These are phyloP conservation scores for Arthrobotrys sinensis DNA, from an alignment of 2,329 filamentous ascomycete species.

Conservation along the genomic window DNA sequence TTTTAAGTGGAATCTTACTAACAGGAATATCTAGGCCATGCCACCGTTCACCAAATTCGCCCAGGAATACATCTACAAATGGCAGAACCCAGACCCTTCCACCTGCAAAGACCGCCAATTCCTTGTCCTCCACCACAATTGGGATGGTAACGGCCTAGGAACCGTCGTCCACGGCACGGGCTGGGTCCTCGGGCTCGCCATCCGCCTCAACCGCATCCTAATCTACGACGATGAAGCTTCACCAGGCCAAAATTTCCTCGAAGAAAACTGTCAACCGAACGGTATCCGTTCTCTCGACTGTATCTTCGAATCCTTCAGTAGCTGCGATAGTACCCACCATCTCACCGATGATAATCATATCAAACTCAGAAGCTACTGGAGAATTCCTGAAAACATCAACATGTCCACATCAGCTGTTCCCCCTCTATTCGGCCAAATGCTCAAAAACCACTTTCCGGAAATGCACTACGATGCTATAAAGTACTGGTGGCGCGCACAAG, in stretches of 20 bases:
- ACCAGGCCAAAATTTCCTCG: conserved; percentile 62
- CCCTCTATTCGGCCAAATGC: conserved; percentile 60
- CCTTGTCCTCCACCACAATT: conserved; percentile 62
- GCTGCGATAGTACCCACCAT: conserved; percentile 52
- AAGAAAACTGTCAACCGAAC: conserved; percentile 27
- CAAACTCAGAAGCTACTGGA: conserved; percentile 44
- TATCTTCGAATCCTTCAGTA: conserved; percentile 62
- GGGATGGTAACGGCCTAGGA: conserved; percentile 62
- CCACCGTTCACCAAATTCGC: conserved; percentile 63
- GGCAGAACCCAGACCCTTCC: conserved; percentile 57
- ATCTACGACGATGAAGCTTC: conserved; percentile 58
- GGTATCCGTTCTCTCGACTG: conserved; percentile 62
- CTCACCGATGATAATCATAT: conserved; percentile 34
- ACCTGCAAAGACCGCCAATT: conserved; percentile 51
- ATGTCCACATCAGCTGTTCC: conserved; percentile 56
- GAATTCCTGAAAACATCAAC: conserved; percentile 32
- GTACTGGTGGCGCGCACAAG: conserved; percentile 63
- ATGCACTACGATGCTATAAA: conserved; percentile 62
- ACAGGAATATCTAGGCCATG: conserved; percentile 47
- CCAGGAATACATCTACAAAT: conserved; percentile 58
- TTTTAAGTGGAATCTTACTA: not conserved
- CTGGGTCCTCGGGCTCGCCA: conserved; percentile 58
- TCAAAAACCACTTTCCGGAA: conserved; percentile 60
- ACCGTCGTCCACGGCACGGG: conserved; percentile 61
- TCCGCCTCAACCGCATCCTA: conserved; percentile 61